Evolutionary conservation across 495 filamentous ascomycete species (phyloP).

Genomic region (Penicillium silybi): DNA sequence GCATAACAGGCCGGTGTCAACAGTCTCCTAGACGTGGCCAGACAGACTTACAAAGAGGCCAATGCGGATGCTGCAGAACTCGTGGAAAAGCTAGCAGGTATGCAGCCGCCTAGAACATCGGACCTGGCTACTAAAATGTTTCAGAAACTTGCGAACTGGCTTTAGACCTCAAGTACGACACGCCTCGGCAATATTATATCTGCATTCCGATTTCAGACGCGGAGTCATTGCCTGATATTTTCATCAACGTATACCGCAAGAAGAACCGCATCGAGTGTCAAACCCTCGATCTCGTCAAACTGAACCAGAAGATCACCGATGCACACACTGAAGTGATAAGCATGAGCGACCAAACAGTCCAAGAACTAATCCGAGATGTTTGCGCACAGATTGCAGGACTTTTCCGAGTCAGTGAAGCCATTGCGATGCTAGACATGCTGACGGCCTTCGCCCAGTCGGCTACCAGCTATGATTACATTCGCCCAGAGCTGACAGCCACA

Average conservation of each 20-base stretch:
- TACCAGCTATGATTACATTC: conserved; percentile 72
- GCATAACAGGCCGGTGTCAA: conserved; percentile 68
- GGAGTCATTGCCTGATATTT: conserved; percentile 62
- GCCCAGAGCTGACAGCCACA: conserved; percentile 69
- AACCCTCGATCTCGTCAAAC: conserved; percentile 76
- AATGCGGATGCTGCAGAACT: conserved; percentile 72
- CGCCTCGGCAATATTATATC: conserved; percentile 74
- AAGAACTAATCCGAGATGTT: conserved; percentile 64
- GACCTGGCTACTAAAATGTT: conserved; percentile 17
- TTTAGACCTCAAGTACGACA: conserved; percentile 71
- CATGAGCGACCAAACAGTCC: conserved; percentile 65
- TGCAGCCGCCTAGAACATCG: background rate
- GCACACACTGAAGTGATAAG: conserved; percentile 75
- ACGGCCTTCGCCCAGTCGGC: conserved; percentile 74
- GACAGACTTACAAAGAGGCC: conserved; percentile 81
- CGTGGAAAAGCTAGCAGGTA: conserved; percentile 60
- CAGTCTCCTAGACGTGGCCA: conserved; percentile 80
- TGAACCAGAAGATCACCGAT: conserved; percentile 70
- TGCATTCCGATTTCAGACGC: conserved; percentile 61
- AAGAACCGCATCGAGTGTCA: conserved; percentile 77
- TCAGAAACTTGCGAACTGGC: conserved; percentile 55
- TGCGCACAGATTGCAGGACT: conserved; percentile 63
- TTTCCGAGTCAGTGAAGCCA: conserved; percentile 76
- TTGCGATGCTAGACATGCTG: conserved; percentile 93
- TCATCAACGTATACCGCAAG: conserved; percentile 73